These are phyloP conservation scores for Acanthamoeba triangularis DNA, from an alignment of 208 protist genomes.

Conservation along the genomic window DNA sequence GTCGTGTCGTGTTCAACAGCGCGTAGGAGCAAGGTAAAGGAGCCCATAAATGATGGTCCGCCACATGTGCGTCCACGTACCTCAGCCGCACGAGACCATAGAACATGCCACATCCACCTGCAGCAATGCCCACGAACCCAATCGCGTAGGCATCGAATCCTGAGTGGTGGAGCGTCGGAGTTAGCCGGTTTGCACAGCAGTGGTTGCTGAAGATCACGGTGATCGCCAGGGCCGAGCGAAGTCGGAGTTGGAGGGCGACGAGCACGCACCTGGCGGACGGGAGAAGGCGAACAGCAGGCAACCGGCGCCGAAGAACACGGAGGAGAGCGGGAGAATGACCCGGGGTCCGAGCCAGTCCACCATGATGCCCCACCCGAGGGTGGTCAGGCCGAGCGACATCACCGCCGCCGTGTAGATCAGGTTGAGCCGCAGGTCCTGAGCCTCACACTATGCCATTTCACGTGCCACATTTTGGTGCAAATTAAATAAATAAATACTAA, in stretches of 20 bases:
- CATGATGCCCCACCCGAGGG: not conserved
- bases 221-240: not conserved
- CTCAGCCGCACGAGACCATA: not conserved
- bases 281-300: constrained; percentile 21
- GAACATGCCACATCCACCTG: constrained; percentile 8
- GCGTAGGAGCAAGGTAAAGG: not conserved
- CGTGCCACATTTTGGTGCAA: no score
- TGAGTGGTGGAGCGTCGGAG: not conserved
- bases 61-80: not conserved
- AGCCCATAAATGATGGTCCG: not conserved
- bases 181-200: not conserved
- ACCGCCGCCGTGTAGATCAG: constrained; percentile 8
- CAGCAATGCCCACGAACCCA: constrained; percentile 5
- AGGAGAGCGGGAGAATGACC: not conserved
- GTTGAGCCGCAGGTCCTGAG: constrained; percentile 2
- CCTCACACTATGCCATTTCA: no score
- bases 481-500: not conserved
- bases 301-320: not conserved
- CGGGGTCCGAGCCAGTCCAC: not conserved
- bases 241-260: not conserved
- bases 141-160: not conserved
- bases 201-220: not conserved
- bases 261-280: not conserved
- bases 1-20: not conserved
- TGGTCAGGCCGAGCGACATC: not conserved